These are phyloP conservation scores for Chytridiales sp. DNA, from an alignment of 371 early-diverging fungal genomes.

Conservation along the genomic window DNA sequence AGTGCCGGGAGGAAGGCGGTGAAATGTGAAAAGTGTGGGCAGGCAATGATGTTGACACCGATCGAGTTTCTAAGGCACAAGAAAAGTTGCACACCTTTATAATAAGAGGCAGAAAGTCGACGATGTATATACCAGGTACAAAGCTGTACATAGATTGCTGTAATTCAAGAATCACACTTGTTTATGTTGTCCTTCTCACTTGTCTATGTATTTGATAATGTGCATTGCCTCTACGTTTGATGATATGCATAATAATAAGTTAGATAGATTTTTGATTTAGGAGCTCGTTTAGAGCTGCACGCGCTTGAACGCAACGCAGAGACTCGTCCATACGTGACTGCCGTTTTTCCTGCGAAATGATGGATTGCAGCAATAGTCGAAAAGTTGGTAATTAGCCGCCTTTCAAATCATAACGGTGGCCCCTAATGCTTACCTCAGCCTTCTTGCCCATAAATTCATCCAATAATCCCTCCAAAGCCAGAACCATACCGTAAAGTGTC, in stretches of 20 bases:
- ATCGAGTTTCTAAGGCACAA: slow-evolving; percentile 33
- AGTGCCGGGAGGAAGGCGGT: slow-evolving; percentile 10
- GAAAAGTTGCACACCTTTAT: slow-evolving; percentile 28
- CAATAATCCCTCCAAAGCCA: slow-evolving; percentile 27
- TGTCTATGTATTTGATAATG: too few species aligned
- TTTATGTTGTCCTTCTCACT: too few species aligned
- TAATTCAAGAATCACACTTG: too few species aligned
- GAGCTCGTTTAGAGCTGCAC: slow-evolving; percentile 14
- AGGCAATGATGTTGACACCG: slow-evolving; percentile 25
- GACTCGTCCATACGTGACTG: slow-evolving; percentile 30
- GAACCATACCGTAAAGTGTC: slow-evolving; percentile 30
- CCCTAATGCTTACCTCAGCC: slow-evolving; percentile 2
- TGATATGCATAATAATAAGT: neutral
- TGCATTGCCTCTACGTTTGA: too few species aligned
- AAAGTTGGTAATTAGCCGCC: neutral
- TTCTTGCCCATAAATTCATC: slow-evolving; percentile 25
- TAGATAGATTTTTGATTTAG: neutral
- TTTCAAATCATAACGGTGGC: neutral
- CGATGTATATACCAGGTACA: too few species aligned
- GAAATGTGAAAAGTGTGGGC: slow-evolving; percentile 27
- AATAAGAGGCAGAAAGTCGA: too few species aligned
- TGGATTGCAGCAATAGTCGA: neutral
- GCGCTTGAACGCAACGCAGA: slow-evolving; percentile 24
- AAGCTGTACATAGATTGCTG: too few species aligned
- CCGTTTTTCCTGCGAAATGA: slow-evolving; percentile 9